Conservation (phyloP, 129 eudicot genomes). For the Heracleum sosnowskyi region DNA sequence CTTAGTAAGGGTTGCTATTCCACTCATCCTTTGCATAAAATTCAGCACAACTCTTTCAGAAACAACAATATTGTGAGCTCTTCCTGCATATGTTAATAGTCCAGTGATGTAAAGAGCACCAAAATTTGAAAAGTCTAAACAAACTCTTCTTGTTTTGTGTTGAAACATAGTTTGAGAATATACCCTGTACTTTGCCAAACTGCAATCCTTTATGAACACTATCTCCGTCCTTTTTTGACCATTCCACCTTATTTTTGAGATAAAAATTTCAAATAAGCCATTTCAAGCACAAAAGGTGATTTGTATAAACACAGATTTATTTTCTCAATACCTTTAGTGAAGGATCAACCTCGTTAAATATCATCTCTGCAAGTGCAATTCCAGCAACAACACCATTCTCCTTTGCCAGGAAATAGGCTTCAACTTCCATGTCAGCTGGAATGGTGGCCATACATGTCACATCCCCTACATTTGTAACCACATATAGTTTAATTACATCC, state of each 20-base stretch:
- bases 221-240: constrained; percentile 79
- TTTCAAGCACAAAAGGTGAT: background rate
- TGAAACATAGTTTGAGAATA: background rate
- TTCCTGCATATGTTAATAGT: constrained; percentile 39
- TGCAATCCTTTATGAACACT: constrained; percentile 64
- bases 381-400: constrained; percentile 95
- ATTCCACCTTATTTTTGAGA: constrained; percentile 58
- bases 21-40: constrained; percentile 99
- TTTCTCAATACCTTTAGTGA: constrained; percentile 54
- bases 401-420: constrained; percentile 85
- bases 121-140: background rate
- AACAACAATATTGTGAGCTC: constrained; percentile 74
- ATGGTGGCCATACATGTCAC: constrained; percentile 91
- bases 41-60: constrained; percentile 95
- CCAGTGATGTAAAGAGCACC: background rate
- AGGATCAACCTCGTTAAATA: constrained; percentile 81
- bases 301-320: background rate
- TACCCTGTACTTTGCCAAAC: constrained; percentile 93
- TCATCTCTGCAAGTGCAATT: constrained; percentile 89
- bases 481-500: background rate
- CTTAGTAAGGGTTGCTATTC: constrained; percentile 96
- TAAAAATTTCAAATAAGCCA: background rate
- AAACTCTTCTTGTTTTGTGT: constrained; percentile 1
- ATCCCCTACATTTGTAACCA: constrained; percentile 54
- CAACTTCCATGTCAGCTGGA: constrained; percentile 79